Base-by-base conservation (phyloP, 1,139 yeast species). In the Eremothecium coryli region DNA sequence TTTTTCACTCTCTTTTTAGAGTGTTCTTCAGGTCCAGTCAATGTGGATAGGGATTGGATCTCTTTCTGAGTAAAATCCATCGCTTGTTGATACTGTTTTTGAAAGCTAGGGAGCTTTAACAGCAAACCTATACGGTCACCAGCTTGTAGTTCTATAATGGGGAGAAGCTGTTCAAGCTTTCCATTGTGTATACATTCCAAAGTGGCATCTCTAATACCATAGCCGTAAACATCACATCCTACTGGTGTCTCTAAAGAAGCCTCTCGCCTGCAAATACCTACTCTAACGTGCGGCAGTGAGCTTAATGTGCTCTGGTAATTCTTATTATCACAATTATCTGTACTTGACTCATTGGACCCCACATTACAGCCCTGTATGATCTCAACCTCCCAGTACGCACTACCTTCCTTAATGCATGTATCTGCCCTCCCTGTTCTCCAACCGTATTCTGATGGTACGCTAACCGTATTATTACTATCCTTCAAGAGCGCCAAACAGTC, bases 171-270 rank as follows among this genome's bases (percentile, higher is more conserved):
- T 9, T 28, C 33, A 15, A 52, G 29, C 31, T 45, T 49, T 6
- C 61, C 60, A 30, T 51, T 52, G 41, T 90, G 93, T 29, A 90
- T 68, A 26, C 72, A 73, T 43, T 82, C 82, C 2, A 97, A 93
- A n/a, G 69, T 68, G 23, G 71, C 69, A 58, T 88, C 97, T 40
- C 97, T 65, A 8, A 90, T 52, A 1, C 95, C 96, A 56, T 93
- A 90, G 0, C 96, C 90, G 59, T 86, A 90, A 0, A 88, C 93
- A 57, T 90, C 97, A 51, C 74, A 84, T 4, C 99, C 99, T 7
- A 88, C 90, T 0, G 99, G 98, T 0, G 95, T 95, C 46, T 90
- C 96, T 32, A 88, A 60, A 36, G 86, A 73, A 1, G 95, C 93
- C 52, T 90, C 98, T 44, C 84, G 68, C 37, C 97, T 64, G 0